Percentiles rank a stretch among this genome's conserved stretches.
Conservation (phyloP, 2,329 filamentous ascomycete species). For the Calonectria fujianensis region DNA sequence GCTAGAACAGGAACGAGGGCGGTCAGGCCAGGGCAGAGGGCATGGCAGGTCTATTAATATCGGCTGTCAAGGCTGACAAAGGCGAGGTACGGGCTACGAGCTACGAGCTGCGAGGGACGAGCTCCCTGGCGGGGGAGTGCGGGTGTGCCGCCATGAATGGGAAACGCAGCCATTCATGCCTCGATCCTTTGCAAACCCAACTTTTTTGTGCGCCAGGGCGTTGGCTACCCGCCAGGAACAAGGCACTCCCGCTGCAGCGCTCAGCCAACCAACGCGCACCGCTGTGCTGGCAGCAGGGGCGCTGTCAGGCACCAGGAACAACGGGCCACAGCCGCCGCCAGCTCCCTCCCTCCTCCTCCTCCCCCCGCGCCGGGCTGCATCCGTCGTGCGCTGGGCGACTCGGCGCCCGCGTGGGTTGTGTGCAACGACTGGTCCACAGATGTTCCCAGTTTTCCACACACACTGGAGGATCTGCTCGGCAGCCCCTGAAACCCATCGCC, state of each 20-base stretch:
- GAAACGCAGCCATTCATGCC: slow-evolving; percentile 23
- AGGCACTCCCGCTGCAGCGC: background rate
- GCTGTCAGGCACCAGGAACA: slow-evolving; percentile 18
- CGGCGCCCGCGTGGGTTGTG: slow-evolving; percentile 6
- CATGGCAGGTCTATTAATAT: slow-evolving; percentile 37
- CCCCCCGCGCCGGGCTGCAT: background rate
- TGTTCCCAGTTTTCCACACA: slow-evolving; percentile 1
- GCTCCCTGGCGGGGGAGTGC: background rate
- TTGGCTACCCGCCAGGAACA: background rate
- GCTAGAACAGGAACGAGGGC: slow-evolving; percentile 21
- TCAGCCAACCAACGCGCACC: background rate
- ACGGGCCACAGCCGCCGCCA: background rate
- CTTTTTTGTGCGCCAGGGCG: background rate
- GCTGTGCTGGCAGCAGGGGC: background rate
- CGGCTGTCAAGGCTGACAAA: slow-evolving; percentile 6
- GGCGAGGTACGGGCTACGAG: background rate
- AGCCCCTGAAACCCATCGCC: slow-evolving; percentile 31
- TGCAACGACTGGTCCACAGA: slow-evolving; percentile 13
- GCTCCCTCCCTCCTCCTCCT: background rate
- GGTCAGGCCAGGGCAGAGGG: slow-evolving; percentile 17
- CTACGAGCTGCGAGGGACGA: slow-evolving; percentile 11
- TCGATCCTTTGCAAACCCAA: background rate
- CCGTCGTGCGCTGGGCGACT: background rate
- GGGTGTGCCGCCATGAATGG: slow-evolving; percentile 31
- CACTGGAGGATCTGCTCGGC: slow-evolving; percentile 15